Percentiles rank a stretch among this genome's conserved stretches.
Conservation (phyloP, 495 filamentous ascomycete species). For the Penicillium flavigenum region DNA sequence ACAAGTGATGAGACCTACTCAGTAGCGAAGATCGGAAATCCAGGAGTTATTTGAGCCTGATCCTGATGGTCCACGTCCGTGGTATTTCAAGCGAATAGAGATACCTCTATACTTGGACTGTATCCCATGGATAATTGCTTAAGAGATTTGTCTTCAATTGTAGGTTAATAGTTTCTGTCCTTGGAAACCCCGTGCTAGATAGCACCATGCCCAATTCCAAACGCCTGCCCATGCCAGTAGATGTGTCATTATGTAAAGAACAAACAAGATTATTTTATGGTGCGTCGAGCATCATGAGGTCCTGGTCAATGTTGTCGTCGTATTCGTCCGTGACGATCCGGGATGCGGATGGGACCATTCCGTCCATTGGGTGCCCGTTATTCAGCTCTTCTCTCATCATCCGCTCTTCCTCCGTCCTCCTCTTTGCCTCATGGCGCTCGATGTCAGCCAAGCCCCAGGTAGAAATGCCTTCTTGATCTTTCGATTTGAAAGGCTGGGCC, state of each 20-base stretch:
- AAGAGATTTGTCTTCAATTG: not conserved
- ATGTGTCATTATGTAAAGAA: slow-evolving; percentile 14
- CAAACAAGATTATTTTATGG: slow-evolving; percentile 29
- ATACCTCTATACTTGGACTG: not conserved
- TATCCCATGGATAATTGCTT: not conserved
- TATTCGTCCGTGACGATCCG: slow-evolving; percentile 48
- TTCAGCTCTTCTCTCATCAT: slow-evolving; percentile 35
- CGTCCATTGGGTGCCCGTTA: slow-evolving; percentile 31
- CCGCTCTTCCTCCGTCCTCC: slow-evolving; percentile 68
- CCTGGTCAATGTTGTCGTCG: slow-evolving; percentile 62
- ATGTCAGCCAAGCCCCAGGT: slow-evolving; percentile 85
- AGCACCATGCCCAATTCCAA: slow-evolving; percentile 18
- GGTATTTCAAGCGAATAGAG: not conserved
- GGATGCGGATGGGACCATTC: slow-evolving; percentile 20
- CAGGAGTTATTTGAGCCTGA: not conserved
- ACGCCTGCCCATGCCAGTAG: slow-evolving; percentile 17
- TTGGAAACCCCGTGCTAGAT: slow-evolving; percentile 26
- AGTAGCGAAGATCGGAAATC: no score
- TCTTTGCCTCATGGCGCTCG: slow-evolving; percentile 63
- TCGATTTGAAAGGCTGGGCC: slow-evolving; percentile 81
- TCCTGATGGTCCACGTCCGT: not conserved
- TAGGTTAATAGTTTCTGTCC: slow-evolving; percentile 5
- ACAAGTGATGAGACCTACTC: slow-evolving; percentile 17
- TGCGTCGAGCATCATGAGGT: slow-evolving; percentile 62
- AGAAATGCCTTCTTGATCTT: slow-evolving; percentile 85